Conservation (phyloP, 768 basidiomycete genomes). For the Lactarius quietus region DNA sequence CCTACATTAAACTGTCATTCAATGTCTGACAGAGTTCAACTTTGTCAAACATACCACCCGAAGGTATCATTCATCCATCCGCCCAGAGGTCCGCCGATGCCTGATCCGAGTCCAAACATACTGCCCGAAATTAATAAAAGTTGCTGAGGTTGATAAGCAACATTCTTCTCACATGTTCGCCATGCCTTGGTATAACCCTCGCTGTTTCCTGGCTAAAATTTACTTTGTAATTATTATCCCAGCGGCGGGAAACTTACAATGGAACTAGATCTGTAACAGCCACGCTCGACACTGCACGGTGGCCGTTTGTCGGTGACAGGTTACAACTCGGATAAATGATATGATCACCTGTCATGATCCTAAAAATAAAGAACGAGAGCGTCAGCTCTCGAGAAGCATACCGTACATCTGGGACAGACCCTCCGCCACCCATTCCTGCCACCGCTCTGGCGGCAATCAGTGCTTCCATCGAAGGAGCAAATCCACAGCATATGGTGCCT, state of each 20-base stretch:
- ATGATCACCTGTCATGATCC: constrained; percentile 75
- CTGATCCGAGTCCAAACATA: constrained; percentile 80
- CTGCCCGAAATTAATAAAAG: constrained; percentile 37
- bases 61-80: constrained; percentile 83
- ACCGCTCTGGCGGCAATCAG: constrained; percentile 79
- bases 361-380: constrained; percentile 33
- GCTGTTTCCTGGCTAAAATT: constrained; percentile 55
- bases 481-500: constrained; percentile 82
- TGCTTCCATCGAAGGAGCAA: constrained; percentile 81
- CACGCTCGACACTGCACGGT: constrained; percentile 66
- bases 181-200: constrained; percentile 90
- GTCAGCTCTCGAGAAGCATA: constrained; percentile 28
- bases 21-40: neutral
- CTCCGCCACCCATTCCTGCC: constrained; percentile 91
- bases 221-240: constrained; percentile 13
- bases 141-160: neutral
- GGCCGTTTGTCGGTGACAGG: constrained; percentile 1
- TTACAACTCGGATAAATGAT: constrained; percentile 12
- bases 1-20: constrained; percentile 44
- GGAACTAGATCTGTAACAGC: constrained; percentile 88
- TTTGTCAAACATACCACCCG: constrained; percentile 61
- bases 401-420: constrained; percentile 48
- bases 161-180: constrained; percentile 66
- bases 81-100: constrained; percentile 74
- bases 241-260: constrained; percentile 49